These are phyloP conservation scores for Ceratocystis diversiconidia DNA, from an alignment of 2,329 filamentous ascomycete species.

Conservation along the genomic window DNA sequence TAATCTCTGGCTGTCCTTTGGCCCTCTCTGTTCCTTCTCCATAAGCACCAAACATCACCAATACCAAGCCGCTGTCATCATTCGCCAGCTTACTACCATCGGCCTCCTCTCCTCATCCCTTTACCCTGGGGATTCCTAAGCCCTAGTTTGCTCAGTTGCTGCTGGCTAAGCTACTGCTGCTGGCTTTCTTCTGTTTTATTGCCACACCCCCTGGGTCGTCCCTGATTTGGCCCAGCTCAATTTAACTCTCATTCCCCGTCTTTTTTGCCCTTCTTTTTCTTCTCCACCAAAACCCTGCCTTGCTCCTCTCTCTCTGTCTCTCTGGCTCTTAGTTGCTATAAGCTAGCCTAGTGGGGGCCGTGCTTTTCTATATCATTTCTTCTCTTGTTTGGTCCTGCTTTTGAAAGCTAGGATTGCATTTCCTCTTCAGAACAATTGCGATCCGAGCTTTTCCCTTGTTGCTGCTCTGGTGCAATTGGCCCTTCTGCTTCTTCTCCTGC, in stretches of 20 bases:
- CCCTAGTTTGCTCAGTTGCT: neutral
- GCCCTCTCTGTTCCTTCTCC: no score
- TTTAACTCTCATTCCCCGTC: slow-evolving; percentile 13
- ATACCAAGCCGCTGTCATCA: neutral
- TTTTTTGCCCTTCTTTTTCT: slow-evolving; percentile 10
- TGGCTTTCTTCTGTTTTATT: slow-evolving; percentile 2
- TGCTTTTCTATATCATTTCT: neutral
- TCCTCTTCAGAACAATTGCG: neutral
- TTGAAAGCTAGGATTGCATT: neutral
- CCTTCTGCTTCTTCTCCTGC: neutral
- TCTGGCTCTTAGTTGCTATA: neutral
- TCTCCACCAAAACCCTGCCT: slow-evolving; percentile 2
- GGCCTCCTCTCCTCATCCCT: neutral
- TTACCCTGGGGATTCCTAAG: neutral
- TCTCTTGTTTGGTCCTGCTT: slow-evolving; percentile 10
- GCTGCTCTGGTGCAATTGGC: neutral
- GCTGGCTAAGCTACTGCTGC: neutral
- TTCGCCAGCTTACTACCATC: neutral
- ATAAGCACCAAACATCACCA: neutral
- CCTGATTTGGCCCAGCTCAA: slow-evolving; percentile 9
- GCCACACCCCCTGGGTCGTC: neutral
- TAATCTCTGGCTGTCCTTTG: no score
- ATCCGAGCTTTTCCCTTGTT: neutral
- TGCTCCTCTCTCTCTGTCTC: neutral
- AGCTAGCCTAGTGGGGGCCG: neutral